phyloP scores from a whole-genome alignment of 2,329 filamentous ascomycete species.

The Fusarium phyllophilum region DNA sequence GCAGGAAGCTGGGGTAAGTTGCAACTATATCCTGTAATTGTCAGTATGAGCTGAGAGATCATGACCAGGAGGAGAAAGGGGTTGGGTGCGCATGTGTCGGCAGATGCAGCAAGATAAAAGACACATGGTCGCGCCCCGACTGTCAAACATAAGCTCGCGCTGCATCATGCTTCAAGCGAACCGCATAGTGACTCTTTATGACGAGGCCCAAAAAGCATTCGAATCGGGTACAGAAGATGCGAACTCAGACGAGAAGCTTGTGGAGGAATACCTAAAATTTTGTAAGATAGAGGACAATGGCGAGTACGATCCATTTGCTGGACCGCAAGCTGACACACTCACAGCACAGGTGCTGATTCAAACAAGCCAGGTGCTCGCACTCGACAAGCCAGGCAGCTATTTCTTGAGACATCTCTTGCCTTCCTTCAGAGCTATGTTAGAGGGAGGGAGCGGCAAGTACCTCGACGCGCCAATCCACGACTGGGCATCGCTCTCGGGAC shows the following conservation, averaged over 20 bases:
- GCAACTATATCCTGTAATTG: neutral
- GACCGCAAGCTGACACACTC: neutral
- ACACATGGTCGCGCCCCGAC: neutral
- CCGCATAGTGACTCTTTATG: neutral
- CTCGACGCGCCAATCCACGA: neutral
- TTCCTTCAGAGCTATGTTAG: neutral
- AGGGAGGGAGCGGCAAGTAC: neutral
- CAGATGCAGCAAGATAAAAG: neutral
- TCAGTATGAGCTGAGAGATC: neutral
- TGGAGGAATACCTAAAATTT: neutral
- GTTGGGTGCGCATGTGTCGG: neutral
- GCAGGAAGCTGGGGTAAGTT: neutral
- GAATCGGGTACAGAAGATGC: neutral
- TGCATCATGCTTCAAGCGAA: neutral
- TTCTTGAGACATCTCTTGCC: neutral
- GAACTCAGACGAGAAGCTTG: neutral
- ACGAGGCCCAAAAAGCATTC: neutral
- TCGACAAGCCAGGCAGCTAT: conserved; percentile 1
- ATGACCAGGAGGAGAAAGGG: neutral
- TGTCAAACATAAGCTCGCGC: neutral
- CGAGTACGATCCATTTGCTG: neutral
- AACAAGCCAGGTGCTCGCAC: neutral
- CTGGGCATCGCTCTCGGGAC: conserved; percentile 3
- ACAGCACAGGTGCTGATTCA: neutral
- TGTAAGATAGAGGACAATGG: neutral